Percentiles rank a stretch among this genome's conserved stretches.
Evolutionary conservation across 2,329 filamentous ascomycete genomes (phyloP).

Genomic region (Sclerotinia glacialis): DNA sequence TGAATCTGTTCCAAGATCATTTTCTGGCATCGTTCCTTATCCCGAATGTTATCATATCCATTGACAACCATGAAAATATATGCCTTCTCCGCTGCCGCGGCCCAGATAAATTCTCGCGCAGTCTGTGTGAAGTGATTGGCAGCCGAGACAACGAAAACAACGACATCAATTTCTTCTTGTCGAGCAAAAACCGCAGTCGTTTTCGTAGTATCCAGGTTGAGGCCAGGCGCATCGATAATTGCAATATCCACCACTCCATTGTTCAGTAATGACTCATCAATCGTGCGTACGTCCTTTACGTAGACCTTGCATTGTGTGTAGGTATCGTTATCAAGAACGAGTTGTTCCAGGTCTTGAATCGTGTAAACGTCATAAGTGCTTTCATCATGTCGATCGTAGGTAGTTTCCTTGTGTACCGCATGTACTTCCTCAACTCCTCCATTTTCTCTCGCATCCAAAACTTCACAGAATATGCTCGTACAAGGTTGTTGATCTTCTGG

Average conservation of each 20-base stretch:
- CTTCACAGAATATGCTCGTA: constrained; percentile 97
- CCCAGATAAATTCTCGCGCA: constrained; percentile 96
- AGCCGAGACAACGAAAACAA: constrained; percentile 96
- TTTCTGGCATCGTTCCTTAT: constrained; percentile 87
- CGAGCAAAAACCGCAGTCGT: constrained; percentile 96
- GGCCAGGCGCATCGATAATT: constrained; percentile 89
- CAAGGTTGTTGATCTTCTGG: constrained; percentile 98
- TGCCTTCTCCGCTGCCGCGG: constrained; percentile 92
- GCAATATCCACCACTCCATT: constrained; percentile 98
- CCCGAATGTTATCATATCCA: constrained; percentile 88
- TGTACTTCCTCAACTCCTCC: constrained; percentile 91
- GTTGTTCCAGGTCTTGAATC: constrained; percentile 75
- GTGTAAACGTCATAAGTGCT: constrained; percentile 87
- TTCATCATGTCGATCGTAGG: constrained; percentile 87
- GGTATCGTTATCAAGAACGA: constrained; percentile 82
- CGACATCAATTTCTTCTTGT: constrained; percentile 97
- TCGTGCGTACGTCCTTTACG: constrained; percentile 80
- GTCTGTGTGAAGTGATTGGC: constrained; percentile 98
- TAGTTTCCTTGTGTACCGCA: constrained; percentile 76
- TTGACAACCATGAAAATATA: constrained; percentile 99
- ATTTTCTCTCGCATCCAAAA: constrained; percentile 89
- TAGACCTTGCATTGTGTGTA: constrained; percentile 98
- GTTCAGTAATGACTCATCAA: constrained; percentile 91
- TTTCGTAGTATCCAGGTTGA: constrained; percentile 95
- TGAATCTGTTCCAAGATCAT: constrained; percentile 89